phyloP scores from a whole-genome alignment of 768 basidiomycete species.

The Rhodotorula paludigena region DNA sequence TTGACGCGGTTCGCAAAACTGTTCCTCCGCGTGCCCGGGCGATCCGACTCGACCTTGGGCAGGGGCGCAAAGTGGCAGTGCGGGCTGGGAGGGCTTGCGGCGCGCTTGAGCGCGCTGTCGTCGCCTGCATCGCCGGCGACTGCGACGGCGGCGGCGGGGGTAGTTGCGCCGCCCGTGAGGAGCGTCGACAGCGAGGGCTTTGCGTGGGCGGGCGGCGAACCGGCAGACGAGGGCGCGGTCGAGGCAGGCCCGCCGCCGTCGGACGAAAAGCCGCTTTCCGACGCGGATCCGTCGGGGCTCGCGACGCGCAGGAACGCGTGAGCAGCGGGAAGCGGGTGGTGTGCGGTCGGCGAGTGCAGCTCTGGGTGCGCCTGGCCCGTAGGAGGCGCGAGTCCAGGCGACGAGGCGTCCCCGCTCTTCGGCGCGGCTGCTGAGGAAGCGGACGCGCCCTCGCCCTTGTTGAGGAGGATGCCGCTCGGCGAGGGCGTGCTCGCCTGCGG shows the following conservation, averaged over 20 bases:
- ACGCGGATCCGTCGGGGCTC: constrained; percentile 6
- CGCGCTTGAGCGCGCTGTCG: background rate
- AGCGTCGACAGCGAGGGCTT: constrained; percentile 18
- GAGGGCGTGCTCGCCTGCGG: no score
- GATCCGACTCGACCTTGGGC: constrained; percentile 25
- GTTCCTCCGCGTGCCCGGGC: constrained; percentile 30
- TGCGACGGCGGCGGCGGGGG: background rate
- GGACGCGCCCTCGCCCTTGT: constrained; percentile 8
- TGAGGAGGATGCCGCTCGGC: constrained; percentile 21
- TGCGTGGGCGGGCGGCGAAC: background rate
- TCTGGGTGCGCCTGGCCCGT: no score
- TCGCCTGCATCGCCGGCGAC: background rate
- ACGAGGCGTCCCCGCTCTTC: background rate
- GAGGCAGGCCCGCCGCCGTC: background rate
- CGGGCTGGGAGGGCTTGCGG: constrained; percentile 21
- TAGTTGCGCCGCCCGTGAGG: background rate
- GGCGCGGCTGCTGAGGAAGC: background rate
- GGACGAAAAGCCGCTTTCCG: constrained; percentile 11
- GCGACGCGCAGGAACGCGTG: background rate
- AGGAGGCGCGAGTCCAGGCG: background rate
- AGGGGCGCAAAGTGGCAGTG: constrained; percentile 40
- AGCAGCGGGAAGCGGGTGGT: no score
- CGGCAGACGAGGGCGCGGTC: background rate
- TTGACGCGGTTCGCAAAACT: constrained; percentile 26
- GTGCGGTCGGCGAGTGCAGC: background rate